Conservation (phyloP, 1,284 basidiomycete species). For the Agaricales sp. region DNA sequence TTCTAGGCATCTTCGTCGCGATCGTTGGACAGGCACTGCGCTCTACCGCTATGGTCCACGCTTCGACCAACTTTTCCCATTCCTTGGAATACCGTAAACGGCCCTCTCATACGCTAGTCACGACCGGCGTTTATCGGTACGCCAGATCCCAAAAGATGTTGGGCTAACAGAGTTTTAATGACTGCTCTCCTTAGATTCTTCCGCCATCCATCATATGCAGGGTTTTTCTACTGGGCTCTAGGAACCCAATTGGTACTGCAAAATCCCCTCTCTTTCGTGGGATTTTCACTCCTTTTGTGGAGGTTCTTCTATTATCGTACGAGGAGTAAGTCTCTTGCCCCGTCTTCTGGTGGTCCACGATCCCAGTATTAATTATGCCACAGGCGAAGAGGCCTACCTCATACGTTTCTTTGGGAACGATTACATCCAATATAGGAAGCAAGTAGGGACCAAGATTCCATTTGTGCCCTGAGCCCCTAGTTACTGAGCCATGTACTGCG, state of each 20-base stretch:
- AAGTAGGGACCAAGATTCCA: constrained; percentile 68
- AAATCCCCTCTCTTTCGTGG: constrained; percentile 69
- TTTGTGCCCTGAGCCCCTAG: constrained; percentile 43
- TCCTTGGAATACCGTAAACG: constrained; percentile 68
- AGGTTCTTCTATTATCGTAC: constrained; percentile 84
- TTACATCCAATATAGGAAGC: constrained; percentile 59
- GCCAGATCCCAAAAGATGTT: constrained; percentile 17
- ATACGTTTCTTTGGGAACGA: constrained; percentile 76
- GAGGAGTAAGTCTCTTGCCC: constrained; percentile 42
- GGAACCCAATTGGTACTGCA: constrained; percentile 91
- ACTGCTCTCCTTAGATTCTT: constrained; percentile 48
- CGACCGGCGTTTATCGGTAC: constrained; percentile 78
- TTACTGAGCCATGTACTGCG: too few relatives aligned
- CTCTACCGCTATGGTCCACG: constrained; percentile 92
- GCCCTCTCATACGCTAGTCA: constrained; percentile 72
- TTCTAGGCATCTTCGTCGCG: constrained; percentile 52
- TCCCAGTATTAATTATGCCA: neutral
- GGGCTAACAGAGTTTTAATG: neutral
- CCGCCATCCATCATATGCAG: constrained; percentile 93
- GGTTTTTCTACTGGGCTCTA: constrained; percentile 97
- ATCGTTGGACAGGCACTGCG: constrained; percentile 71
- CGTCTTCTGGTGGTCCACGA: neutral
- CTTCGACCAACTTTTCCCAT: constrained; percentile 90
- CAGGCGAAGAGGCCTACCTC: constrained; percentile 69
- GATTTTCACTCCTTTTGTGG: constrained; percentile 63